Base-by-base conservation (phyloP, 164 flowering plant species). In the Litsea cubeba region DNA sequence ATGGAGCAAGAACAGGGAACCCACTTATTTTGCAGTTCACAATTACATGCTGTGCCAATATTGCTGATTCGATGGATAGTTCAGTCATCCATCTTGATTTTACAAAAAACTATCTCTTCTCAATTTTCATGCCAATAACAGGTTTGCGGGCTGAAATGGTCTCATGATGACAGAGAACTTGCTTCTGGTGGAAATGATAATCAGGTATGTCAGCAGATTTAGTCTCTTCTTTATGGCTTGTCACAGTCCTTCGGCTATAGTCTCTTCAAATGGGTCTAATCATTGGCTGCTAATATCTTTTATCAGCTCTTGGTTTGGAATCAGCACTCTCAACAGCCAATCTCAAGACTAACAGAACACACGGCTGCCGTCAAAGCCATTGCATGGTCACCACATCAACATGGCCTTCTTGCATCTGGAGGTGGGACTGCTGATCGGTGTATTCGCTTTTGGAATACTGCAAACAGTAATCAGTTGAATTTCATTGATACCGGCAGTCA, bases 181-280 rank as follows among this genome's bases (percentile, higher is more conserved):
- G 99, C 99, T 68, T 96, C 99, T 0, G 99, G 99, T 69, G 99
- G 99, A 28, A 96, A 96, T 79, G 99, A 96, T 78, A 96, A 96
- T 84, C 99, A 95, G 99, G 99, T 95, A 74, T 50, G 17, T 23
- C 6, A 12, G 12, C 25, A 12, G 26, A n/a, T 51, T 7, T 18
- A 20, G 20, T 68, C 46, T 67, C 12, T 2, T 5, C 24, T 63
- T 63, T 23, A 10, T 68, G 7, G 17, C 18, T n/a, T 11, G 51
- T 18, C 69, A 66, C 50, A 26, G 20, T 25, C 5, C 17, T 28
- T 28, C 1, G n/a, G 60, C 5, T 15, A 18, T 14, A 14, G 32
- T 30, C 57, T 68, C 15, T 8, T 5, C 54, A 12, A 12, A 50
- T 24, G 62, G 35, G 30, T 54, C 24, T 50, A 51, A 25, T 22